Base-by-base conservation (phyloP, 2,329 filamentous ascomycete species). In the Chaetothyriales sp. region DNA sequence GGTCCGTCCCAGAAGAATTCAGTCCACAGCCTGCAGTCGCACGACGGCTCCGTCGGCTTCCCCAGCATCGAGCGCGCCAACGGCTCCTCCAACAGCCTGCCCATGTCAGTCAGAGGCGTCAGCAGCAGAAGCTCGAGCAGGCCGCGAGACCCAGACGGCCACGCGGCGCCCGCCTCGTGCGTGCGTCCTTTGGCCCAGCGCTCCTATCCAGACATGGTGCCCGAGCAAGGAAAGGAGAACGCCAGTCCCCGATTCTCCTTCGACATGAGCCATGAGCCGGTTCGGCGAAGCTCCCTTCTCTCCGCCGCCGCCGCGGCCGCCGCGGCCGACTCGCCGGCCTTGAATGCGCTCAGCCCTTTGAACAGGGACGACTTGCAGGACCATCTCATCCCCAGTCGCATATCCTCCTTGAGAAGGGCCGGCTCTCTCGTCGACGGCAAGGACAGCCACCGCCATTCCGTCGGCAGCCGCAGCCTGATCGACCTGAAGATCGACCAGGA, bases 341-440 rank as follows among this genome's bases (percentile, higher is more conserved):
- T 48, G 3, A 43, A 44, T 13, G 47, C 55, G 18, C 37, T 59
- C 19, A 56, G 44, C 28, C 56, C 55, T 18, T 46, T 59, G 18
- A 57, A 54, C 44, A 50, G 55, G 43, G 50, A 52, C 33, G 55
- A 59, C 43, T 46, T 58, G 25, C 55, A 52, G 9, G 56, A 51
- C 43, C 55, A 56, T 44, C 48, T 47, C 63, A 76, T 55, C 78
- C 76, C 63, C 77, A 81, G 2, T 67, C 86, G 61, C 81, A 82
- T 76, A 13, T 61, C 58, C 18, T 67, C 65, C 25, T 61, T 65
- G 13, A 59, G 54, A 47, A 67, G 63, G 18, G 18, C 6, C 76
- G 83, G 51, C 82, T 85, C 51, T 88, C 83, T 1, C 87, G 83
- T 40, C 68, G 86, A 37, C 71, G 77, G 48, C 84, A 70, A 69